These are phyloP conservation scores for Andrographis paniculata DNA, from an alignment of 305 asterid species.

Conservation along the genomic window DNA sequence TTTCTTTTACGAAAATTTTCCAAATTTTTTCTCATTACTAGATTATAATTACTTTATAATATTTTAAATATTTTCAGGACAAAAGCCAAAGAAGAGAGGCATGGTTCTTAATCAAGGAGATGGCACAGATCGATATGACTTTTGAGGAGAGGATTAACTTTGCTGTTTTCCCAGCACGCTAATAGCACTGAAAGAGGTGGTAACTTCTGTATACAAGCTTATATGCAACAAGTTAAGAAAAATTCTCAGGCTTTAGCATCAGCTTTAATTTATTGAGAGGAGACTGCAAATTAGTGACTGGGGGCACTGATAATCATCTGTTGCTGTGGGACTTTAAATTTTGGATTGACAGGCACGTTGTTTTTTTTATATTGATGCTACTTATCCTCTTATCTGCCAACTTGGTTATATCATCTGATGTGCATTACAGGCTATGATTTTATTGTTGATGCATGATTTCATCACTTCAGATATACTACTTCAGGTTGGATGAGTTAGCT, in stretches of 20 bases:
- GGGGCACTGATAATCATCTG: conserved; percentile 82
- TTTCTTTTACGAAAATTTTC: too few relatives aligned
- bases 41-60: too few relatives aligned
- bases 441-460: neutral
- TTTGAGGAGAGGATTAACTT: conserved; percentile 79
- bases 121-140: conserved; percentile 59
- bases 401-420: conserved; percentile 2
- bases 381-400: conserved; percentile 6
- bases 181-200: conserved; percentile 75
- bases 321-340: conserved; percentile 81
- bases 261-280: conserved; percentile 41
- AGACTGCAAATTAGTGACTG: conserved; percentile 69
- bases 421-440: neutral
- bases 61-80: too few relatives aligned
- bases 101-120: conserved; percentile 65
- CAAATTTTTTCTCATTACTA: too few relatives aligned
- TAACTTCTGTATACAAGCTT: conserved; percentile 68
- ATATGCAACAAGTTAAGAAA: conserved; percentile 79
- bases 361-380: conserved; percentile 1
- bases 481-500: neutral
- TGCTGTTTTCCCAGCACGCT: conserved; percentile 84
- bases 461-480: conserved; percentile 4
- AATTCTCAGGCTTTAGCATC: conserved; percentile 70
- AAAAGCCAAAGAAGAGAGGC: conserved; percentile 64
- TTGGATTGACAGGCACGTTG: conserved; percentile 65